Conservation (phyloP, 202 grass and related monocot genomes). For the Schoenoplectus triqueter region DNA sequence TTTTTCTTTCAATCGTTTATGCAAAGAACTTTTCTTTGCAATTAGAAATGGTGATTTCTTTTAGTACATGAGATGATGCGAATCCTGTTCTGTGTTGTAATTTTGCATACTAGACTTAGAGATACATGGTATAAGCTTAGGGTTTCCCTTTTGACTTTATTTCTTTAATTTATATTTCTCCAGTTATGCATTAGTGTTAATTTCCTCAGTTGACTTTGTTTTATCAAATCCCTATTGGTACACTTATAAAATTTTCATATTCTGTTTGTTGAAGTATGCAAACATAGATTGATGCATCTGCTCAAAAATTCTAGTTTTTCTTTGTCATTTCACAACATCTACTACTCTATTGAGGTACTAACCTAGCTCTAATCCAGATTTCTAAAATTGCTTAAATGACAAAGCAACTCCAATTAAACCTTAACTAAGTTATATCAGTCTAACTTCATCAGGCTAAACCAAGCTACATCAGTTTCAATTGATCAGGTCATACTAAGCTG, state of each 20-base stretch:
- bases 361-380: background rate
- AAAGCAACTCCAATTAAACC: background rate
- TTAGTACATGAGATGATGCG: background rate
- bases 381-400: background rate
- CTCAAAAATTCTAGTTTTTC: background rate
- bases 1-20: background rate
- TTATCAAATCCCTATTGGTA: conserved; percentile 15
- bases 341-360: background rate
- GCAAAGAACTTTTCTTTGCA: background rate
- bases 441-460: background rate
- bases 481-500: background rate
- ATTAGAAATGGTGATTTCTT: background rate
- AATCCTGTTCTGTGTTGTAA: conserved; percentile 8
- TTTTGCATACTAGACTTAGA: conserved; percentile 9
- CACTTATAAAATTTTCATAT: background rate
- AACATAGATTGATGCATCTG: background rate
- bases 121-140: conserved; percentile 15
- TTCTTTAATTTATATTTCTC: conserved; percentile 11
- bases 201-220: conserved; percentile 29
- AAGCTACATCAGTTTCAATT: background rate
- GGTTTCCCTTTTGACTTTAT: conserved; percentile 35
- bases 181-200: conserved; percentile 6
- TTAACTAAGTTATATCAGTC: conserved; percentile 10
- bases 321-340: background rate
- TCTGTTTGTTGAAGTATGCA: background rate